These are phyloP conservation scores for Alternaria arbusti DNA, from an alignment of 2,329 filamentous ascomycete species.

Conservation along the genomic window DNA sequence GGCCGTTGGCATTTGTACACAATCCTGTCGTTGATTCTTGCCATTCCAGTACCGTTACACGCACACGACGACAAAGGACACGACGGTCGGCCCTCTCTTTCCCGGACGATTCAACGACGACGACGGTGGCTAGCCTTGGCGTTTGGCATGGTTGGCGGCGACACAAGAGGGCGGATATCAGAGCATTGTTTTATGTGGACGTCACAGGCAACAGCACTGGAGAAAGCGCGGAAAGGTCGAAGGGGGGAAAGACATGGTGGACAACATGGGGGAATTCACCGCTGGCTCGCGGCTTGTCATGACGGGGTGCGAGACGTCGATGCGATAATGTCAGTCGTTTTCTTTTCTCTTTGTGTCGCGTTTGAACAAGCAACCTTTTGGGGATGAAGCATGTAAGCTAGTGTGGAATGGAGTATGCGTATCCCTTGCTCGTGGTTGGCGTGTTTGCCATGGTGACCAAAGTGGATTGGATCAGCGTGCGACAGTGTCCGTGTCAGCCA, in stretches of 20 bases:
- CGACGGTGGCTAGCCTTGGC: slow-evolving; percentile 10
- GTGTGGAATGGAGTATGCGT: slow-evolving; percentile 21
- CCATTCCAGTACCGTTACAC: slow-evolving; percentile 27
- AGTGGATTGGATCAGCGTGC: neutral
- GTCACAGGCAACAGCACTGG: neutral
- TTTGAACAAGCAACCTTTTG: slow-evolving; percentile 28
- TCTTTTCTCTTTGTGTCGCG: slow-evolving; percentile 32
- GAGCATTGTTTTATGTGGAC: slow-evolving; percentile 2
- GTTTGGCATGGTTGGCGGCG: slow-evolving; percentile 32
- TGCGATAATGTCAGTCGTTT: slow-evolving; percentile 37
- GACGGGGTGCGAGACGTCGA: slow-evolving; percentile 13
- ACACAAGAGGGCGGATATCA: slow-evolving; percentile 26
- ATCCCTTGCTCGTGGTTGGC: slow-evolving; percentile 6
- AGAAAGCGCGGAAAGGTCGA: slow-evolving; percentile 6
- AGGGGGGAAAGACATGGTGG: slow-evolving; percentile 30
- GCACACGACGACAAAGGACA: slow-evolving; percentile 7
- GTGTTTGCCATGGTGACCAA: neutral
- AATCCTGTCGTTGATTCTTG: slow-evolving; percentile 29
- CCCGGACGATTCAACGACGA: slow-evolving; percentile 18
- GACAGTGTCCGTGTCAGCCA: neutral
- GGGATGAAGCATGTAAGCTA: slow-evolving; percentile 34
- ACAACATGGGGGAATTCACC: slow-evolving; percentile 16
- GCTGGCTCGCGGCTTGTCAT: slow-evolving; percentile 16
- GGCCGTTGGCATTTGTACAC: slow-evolving; percentile 38
- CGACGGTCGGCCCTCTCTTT: slow-evolving; percentile 10